Percentiles rank a stretch among this genome's conserved stretches.
Evolutionary conservation across 305 asterid genomes (phyloP).

Genomic region (Solanum hybrid): DNA sequence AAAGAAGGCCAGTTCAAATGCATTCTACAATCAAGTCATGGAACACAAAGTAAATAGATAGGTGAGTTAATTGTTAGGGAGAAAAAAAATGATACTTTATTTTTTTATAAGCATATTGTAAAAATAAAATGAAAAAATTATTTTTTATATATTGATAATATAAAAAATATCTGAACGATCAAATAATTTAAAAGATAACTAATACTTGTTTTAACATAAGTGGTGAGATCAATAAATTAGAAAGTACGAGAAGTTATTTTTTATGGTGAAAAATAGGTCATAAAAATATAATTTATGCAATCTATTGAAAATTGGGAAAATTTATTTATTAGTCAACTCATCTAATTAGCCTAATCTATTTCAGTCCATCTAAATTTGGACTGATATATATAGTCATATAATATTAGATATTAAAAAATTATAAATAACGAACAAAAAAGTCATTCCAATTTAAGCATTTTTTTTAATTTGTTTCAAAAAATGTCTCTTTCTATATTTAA

Average conservation of each 20-base stretch:
- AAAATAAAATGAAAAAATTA: neutral
- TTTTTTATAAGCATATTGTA: neutral
- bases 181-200: neutral
- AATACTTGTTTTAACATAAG: neutral
- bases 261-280: neutral
- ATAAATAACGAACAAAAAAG: neutral
- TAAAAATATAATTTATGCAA: neutral
- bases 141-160: neutral
- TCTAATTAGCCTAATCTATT: neutral
- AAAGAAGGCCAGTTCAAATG: constrained; percentile 61
- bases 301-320: neutral
- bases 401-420: neutral
- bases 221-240: neutral
- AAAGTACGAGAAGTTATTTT: neutral
- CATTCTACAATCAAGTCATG: constrained; percentile 33
- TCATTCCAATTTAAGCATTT: neutral
- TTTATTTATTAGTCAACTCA: neutral
- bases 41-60: neutral
- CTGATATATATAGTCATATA: neutral
- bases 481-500: neutral
- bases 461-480: neutral
- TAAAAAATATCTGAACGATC: neutral
- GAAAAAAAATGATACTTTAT: neutral
- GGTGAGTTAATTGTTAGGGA: neutral
- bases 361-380: neutral